These are phyloP conservation scores for Eucalyptus cloeziana DNA, from an alignment of 345 rosid genomes.

Conservation along the genomic window DNA sequence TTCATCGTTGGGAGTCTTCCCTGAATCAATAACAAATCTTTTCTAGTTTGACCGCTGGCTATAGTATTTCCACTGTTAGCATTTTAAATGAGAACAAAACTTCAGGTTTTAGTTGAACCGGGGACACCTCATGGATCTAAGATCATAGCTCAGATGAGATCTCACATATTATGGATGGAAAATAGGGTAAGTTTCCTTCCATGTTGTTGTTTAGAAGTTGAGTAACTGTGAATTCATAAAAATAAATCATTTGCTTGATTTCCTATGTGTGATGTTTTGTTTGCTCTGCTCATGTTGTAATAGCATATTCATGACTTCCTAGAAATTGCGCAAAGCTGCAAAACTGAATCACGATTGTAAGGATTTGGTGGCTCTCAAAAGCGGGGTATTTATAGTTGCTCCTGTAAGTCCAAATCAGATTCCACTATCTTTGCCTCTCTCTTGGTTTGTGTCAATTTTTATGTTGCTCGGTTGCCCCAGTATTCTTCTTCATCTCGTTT, in stretches of 20 bases:
- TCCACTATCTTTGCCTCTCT: neutral
- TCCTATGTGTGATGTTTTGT: neutral
- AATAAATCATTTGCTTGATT: neutral
- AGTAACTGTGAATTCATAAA: neutral
- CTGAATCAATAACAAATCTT: neutral
- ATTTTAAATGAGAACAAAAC: neutral
- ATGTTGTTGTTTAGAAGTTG: neutral
- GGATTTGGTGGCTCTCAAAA: slow-evolving; percentile 45
- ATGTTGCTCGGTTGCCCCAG: neutral
- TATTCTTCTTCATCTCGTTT: neutral
- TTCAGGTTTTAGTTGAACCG: slow-evolving; percentile 86
- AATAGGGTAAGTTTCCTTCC: slow-evolving; percentile 41
- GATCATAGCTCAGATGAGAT: slow-evolving; percentile 89
- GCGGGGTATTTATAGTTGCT: slow-evolving; percentile 78
- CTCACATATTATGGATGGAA: slow-evolving; percentile 97
- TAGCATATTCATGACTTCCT: neutral
- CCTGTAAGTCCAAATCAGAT: slow-evolving; percentile 49
- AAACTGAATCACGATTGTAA: slow-evolving; percentile 22
- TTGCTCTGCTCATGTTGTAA: neutral
- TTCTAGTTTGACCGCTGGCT: neutral
- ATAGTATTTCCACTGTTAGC: neutral
- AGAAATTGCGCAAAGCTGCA: slow-evolving; percentile 60
- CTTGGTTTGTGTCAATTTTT: neutral
- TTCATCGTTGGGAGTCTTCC: neutral
- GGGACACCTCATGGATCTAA: slow-evolving; percentile 93